Conservation (phyloP, 1,284 basidiomycete species). For the Sphaerobolus stellatus region DNA sequence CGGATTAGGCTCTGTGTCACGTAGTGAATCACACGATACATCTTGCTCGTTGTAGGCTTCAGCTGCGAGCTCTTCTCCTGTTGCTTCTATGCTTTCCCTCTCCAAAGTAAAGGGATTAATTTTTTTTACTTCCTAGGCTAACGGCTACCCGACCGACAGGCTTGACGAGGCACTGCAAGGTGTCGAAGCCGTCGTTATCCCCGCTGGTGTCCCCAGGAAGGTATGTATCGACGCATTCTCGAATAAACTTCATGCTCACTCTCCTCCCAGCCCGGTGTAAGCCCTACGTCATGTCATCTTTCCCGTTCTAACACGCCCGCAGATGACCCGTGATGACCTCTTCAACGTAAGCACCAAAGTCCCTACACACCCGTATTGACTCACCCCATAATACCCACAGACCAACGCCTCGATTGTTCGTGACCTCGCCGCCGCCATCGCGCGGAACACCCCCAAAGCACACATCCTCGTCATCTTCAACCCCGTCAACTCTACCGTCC, state of each 20-base stretch:
- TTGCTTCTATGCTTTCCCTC: slow-evolving; percentile 6
- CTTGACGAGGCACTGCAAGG: slow-evolving; percentile 85
- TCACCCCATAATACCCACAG: slow-evolving; percentile 36
- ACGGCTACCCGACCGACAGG: slow-evolving; percentile 79
- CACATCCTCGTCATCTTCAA: slow-evolving; percentile 97
- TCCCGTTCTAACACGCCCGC: slow-evolving; percentile 27
- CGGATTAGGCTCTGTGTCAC: too few relatives aligned
- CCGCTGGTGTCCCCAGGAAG: slow-evolving; percentile 95
- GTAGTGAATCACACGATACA: too few relatives aligned
- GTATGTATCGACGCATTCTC: slow-evolving; percentile 60
- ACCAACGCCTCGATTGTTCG: slow-evolving; percentile 96
- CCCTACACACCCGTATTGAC: not conserved
- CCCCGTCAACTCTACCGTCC: slow-evolving; percentile 94
- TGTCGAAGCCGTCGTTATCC: slow-evolving; percentile 91
- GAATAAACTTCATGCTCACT: slow-evolving; percentile 21
- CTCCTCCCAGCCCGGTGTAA: slow-evolving; percentile 64
- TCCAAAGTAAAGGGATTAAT: slow-evolving; percentile 7
- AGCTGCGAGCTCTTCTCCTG: too few relatives aligned
- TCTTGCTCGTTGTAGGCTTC: too few relatives aligned
- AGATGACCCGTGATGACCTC: slow-evolving; percentile 98
- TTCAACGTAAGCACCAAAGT: slow-evolving; percentile 80
- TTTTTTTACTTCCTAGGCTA: slow-evolving; percentile 58
- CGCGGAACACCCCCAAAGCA: slow-evolving; percentile 85
- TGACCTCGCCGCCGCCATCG: slow-evolving; percentile 88
- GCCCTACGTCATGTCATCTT: slow-evolving; percentile 32